These are phyloP conservation scores for Calonectria crousiana DNA, from an alignment of 2,329 filamentous ascomycete genomes.

Conservation along the genomic window DNA sequence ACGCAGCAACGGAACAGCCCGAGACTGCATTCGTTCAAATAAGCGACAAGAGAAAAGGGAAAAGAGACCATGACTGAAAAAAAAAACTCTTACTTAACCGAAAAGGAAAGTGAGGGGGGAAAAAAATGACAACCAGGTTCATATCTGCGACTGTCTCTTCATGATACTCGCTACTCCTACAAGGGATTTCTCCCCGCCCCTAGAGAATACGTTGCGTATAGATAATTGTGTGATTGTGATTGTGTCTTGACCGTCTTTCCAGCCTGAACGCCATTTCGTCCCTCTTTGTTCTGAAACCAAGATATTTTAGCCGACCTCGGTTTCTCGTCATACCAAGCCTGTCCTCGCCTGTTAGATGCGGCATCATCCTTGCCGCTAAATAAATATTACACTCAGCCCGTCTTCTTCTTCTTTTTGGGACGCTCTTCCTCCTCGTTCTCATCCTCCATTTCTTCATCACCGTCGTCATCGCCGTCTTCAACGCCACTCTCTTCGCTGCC, in stretches of 20 bases:
- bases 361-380: background rate
- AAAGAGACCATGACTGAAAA: constrained; percentile 5
- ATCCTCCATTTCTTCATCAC: constrained; percentile 55
- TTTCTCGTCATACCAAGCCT: constrained; percentile 5
- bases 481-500: constrained; percentile 70
- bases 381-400: constrained; percentile 39
- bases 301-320: constrained; percentile 29
- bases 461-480: constrained; percentile 54
- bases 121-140: background rate
- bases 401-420: constrained; percentile 65
- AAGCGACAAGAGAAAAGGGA: constrained; percentile 22
- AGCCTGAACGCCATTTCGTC: constrained; percentile 45
- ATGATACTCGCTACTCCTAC: constrained; percentile 2
- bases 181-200: background rate
- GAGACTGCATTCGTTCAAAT: background rate
- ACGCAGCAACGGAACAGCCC: background rate
- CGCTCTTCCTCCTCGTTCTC: constrained; percentile 59
- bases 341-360: background rate
- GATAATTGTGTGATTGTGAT: constrained; percentile 6
- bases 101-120: background rate
- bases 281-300: constrained; percentile 32
- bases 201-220: constrained; percentile 1
- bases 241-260: constrained; percentile 39
- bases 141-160: background rate
- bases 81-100: background rate